Base-by-base conservation (phyloP, 805 yeast species). In the Kodamaea hsintzibuensis region DNA sequence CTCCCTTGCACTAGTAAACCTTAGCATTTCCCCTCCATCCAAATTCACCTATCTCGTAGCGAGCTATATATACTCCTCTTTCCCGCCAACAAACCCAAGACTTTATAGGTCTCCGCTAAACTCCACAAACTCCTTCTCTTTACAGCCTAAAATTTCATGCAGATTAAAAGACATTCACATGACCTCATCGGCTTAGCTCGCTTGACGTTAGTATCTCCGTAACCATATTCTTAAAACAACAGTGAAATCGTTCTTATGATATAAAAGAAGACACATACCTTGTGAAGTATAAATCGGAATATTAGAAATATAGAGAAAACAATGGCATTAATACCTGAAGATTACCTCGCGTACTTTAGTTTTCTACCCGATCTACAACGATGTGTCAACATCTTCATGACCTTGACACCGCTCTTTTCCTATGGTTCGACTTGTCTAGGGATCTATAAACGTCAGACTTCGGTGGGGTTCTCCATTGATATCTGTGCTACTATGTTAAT, bases 401-500 rank as follows among this genome's bases (percentile, higher is more conserved):
- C 91, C 30, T 82, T 89, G 63, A 88, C 97, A 0, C 98, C 98
- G 1, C 68, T 91, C 44, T 79, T 92, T 56, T 89, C 97, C 6
- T 91, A 92, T 65, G 96, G 96, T 2, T 82, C 95, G 13, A 91
- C 97, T 0, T 81, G 91, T 37, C 74, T 82, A 47, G 78, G 88
- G 57, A 91, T 91, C 12, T 79, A 83, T 61, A 74, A 78, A 47
- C 79, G 82, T 35, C 74, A 84, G 64, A 80, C 91, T 0, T 81
- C 93, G 1, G 76, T 82, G 18, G 98, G 97, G 18, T 91, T 91
- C 64, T 88, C 96, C 4, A 76, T 91, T n/a, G 98, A 92, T 69
- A 89, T 92, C 9, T 92, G 97, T 70, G 92, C 91, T 6, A 89
- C 96, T 6, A 91, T 92, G 96, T 67, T 91, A 57, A 77, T 90